Percentiles rank a stretch among this genome's conserved stretches.
Conservation (phyloP, 192 early-diverging fungal genomes). For the Thoreauomyces humboldtii region DNA sequence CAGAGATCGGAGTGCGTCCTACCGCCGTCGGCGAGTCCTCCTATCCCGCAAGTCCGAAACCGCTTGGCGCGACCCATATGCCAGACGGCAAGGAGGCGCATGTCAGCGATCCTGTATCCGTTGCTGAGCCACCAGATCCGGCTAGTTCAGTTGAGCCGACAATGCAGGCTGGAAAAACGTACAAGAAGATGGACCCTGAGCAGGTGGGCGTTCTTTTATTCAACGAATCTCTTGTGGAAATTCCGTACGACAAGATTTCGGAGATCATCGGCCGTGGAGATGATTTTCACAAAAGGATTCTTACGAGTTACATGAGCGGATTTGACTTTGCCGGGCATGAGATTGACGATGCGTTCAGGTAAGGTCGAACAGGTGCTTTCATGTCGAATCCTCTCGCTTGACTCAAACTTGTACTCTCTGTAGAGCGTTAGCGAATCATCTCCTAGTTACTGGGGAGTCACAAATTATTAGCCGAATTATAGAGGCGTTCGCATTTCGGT, state of each 20-base stretch:
- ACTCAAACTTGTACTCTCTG: no score
- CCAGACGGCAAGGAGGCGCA: no score
- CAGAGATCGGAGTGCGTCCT: no score
- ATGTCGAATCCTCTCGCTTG: no score
- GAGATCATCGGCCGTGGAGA: conserved; percentile 39
- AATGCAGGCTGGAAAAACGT: no score
- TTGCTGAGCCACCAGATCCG: no score
- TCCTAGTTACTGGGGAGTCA: conserved; percentile 85
- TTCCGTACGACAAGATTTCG: conserved; percentile 11
- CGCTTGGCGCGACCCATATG: no score
- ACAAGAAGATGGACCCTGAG: conserved; percentile 22
- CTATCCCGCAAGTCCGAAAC: no score
- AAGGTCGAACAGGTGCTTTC: no score
- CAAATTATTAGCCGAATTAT: conserved; percentile 92
- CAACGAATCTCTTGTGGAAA: conserved; percentile 20
- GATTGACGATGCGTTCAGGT: conserved; percentile 79
- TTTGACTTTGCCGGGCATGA: conserved; percentile 71
- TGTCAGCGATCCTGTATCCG: no score
- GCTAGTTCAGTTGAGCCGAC: no score
- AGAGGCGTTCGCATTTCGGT: conserved; percentile 76
- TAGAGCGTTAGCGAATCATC: conserved; percentile 69
- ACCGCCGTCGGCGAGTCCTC: no score
- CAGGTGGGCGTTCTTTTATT: conserved; percentile 22
- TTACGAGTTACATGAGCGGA: conserved; percentile 73
- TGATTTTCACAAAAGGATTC: conserved; percentile 45